Conservation (phyloP, 2,329 filamentous ascomycete genomes). For the Aspergillus ibericus region DNA sequence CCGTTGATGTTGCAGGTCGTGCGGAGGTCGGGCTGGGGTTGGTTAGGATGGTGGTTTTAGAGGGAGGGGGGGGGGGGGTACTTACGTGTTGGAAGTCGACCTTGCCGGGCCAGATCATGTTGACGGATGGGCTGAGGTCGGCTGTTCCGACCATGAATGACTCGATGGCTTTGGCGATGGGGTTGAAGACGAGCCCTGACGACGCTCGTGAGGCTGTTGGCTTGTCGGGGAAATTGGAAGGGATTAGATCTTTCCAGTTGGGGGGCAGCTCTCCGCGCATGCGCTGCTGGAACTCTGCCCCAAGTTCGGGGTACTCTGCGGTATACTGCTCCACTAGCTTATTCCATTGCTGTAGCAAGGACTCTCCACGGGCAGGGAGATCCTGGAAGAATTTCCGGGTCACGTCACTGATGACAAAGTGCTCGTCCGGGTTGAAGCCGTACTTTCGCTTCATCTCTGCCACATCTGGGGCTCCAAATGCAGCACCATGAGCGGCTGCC, state of each 20-base stretch:
- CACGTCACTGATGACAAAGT: conserved; percentile 48
- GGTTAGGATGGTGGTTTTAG: conserved; percentile 7
- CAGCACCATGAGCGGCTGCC: conserved; percentile 59
- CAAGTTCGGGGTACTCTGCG: conserved; percentile 48
- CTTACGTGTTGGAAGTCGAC: conserved; percentile 53
- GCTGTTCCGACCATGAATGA: conserved; percentile 57
- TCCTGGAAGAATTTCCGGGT: conserved; percentile 56
- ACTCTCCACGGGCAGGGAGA: conserved; percentile 47
- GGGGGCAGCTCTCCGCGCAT: conserved; percentile 50
- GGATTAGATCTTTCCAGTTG: conserved; percentile 55
- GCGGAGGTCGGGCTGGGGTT: conserved; percentile 27
- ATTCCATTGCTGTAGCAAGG: conserved; percentile 52
- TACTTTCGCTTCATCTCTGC: conserved; percentile 55
- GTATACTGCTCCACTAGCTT: conserved; percentile 47
- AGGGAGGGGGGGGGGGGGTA: not conserved
- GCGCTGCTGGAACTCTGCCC: conserved; percentile 51
- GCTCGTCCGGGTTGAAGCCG: conserved; percentile 52
- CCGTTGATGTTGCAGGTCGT: conserved; percentile 47
- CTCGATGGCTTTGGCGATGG: conserved; percentile 49
- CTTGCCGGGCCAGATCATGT: conserved; percentile 57
- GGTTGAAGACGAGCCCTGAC: conserved; percentile 54
- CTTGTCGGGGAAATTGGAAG: conserved; percentile 49
- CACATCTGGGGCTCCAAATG: conserved; percentile 57
- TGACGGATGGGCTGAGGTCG: conserved; percentile 54
- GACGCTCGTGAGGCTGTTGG: conserved; percentile 53